phyloP scores from a whole-genome alignment of 441 rosid genomes.

The Erodium trifolium region DNA sequence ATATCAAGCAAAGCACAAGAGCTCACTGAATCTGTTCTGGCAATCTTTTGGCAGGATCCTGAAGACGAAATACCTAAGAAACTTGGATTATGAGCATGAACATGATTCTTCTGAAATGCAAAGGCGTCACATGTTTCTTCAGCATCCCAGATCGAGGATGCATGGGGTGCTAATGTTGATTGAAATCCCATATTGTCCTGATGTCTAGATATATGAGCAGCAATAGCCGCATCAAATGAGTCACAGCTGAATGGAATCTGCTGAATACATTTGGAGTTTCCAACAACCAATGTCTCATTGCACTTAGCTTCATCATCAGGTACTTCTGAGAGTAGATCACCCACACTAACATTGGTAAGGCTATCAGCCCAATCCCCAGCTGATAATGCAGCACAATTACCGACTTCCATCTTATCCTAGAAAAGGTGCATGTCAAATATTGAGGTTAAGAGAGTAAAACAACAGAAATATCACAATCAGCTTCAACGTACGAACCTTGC shows the following conservation, averaged over 20 bases:
- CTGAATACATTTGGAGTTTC: slow-evolving; percentile 42
- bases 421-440: slow-evolving; percentile 3
- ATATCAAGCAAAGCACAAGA: slow-evolving; percentile 40
- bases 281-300: slow-evolving; percentile 27
- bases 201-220: slow-evolving; percentile 80
- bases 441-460: no score
- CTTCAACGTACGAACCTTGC: no score
- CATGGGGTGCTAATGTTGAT: slow-evolving; percentile 33
- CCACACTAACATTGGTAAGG: slow-evolving; percentile 82
- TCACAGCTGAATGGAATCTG: slow-evolving; percentile 70
- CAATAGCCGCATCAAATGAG: slow-evolving; percentile 95
- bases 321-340: slow-evolving; percentile 75
- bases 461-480: no score
- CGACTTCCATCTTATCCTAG: slow-evolving; percentile 38
- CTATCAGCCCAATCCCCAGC: slow-evolving; percentile 96
- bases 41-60: slow-evolving; percentile 24
- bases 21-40: slow-evolving; percentile 20
- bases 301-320: slow-evolving; percentile 38
- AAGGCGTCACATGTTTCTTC: slow-evolving; percentile 98
- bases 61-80: slow-evolving; percentile 29
- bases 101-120: slow-evolving; percentile 49
- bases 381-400: slow-evolving; percentile 27
- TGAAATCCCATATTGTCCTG: slow-evolving; percentile 44
- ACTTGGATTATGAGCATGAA: slow-evolving; percentile 20
- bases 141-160: slow-evolving; percentile 82